Base-by-base conservation (phyloP, 75 land plant species). In the Adiantum capillusveneris region DNA sequence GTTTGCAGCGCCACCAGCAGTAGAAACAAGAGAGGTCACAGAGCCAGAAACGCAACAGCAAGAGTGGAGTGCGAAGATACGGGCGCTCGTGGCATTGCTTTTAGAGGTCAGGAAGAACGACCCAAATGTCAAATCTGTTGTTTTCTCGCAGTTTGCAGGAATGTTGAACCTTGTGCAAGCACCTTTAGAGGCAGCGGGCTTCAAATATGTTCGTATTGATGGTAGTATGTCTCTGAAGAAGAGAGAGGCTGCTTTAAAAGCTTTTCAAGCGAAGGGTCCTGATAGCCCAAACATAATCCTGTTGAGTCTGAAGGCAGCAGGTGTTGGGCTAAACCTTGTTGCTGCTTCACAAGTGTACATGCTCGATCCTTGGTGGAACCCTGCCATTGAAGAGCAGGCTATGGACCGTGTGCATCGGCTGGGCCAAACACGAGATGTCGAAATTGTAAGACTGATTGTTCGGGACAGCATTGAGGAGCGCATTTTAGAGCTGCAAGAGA, bases 321-420 rank as follows among this genome's bases (percentile, higher is more conserved):
- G 90, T 45, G 75, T 85, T 29, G 98, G 98, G 25, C 68, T 93
- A 51, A 93, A 93, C 28, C 75, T 93, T 16, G 91, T 88, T 11
- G 81, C 85, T 50, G 98, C 98, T n/a, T 88, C 89, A 16, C 76
- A 79, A 26, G 94, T 93, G 12, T 88, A 75, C 64, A 75, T 93
- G 78, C 36, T 88, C 60, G 98, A 93, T 61, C 98, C 98, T 29
- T 93, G 98, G 98, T 93, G 98, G 94, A 93, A 93, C 49, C 98
- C 98, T 29, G 98, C 86, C 0, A 81, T 79, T 9, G 98, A 93
- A 64, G 94, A 88, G 58, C 98, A 93, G 48, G 98, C 98, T 16
- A 88, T 93, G 93, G 98, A 93, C 44, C 64, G 98, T 11, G 90
- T 93, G 13, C 94, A 93, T 53, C 66, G 98, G 25, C 79, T 93